phyloP scores from a whole-genome alignment of 2,329 filamentous ascomycete genomes.

The Fusarium dimerum region DNA sequence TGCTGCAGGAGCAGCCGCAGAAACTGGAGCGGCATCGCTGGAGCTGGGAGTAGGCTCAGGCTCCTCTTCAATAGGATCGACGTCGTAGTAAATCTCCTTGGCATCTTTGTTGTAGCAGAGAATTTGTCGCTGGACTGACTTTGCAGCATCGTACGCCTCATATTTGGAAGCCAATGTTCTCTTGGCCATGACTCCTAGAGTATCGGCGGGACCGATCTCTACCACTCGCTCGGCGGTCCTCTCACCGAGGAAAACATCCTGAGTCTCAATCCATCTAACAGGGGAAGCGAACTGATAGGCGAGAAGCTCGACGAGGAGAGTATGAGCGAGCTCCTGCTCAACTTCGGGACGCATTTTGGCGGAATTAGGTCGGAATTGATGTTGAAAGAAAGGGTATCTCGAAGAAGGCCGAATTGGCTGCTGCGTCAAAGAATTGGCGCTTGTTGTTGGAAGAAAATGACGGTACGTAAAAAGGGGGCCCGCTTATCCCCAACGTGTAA shows the following conservation, averaged over 20 bases:
- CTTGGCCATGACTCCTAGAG: slow-evolving; percentile 95
- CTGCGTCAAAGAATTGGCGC: slow-evolving; percentile 28
- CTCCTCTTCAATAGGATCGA: slow-evolving; percentile 92
- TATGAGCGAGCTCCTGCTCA: slow-evolving; percentile 98
- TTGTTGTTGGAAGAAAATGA: slow-evolving; percentile 20
- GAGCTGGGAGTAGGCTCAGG: slow-evolving; percentile 60
- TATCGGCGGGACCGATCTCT: slow-evolving; percentile 95
- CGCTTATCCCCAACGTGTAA: slow-evolving; percentile 27
- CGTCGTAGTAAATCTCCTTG: slow-evolving; percentile 99
- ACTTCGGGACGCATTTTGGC: slow-evolving; percentile 91
- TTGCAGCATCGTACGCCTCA: slow-evolving; percentile 96
- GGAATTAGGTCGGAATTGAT: slow-evolving; percentile 28
- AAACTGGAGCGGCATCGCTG: slow-evolving; percentile 49
- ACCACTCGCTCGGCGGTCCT: slow-evolving; percentile 96
- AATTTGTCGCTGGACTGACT: slow-evolving; percentile 94
- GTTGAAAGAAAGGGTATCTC: slow-evolving; percentile 33
- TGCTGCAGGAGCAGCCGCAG: slow-evolving; percentile 57
- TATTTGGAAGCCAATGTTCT: slow-evolving; percentile 95
- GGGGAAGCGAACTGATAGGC: slow-evolving; percentile 99
- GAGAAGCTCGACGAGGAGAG: slow-evolving; percentile 95
- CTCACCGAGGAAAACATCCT: slow-evolving; percentile 98
- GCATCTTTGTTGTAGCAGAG: slow-evolving; percentile 99
- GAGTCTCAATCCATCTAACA: slow-evolving; percentile 99
- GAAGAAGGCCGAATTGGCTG: slow-evolving; percentile 29
- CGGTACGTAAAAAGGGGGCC: slow-evolving; percentile 26